Base-by-base conservation (phyloP, 352 stramenopile species). In the Globisporangium heterothallicum region DNA sequence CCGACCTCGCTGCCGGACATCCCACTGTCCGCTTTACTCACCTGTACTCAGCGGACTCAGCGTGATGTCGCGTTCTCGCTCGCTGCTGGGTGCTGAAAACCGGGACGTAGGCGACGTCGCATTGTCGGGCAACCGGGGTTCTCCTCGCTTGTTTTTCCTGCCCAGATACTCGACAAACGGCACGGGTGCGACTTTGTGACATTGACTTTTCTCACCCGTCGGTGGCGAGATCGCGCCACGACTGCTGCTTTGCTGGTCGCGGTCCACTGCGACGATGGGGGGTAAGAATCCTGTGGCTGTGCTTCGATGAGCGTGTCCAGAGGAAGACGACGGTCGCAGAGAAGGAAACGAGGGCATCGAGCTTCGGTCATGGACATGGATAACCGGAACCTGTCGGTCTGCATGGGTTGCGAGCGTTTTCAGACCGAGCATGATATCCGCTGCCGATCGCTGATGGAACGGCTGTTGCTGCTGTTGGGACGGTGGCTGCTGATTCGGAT, bases 51-150 rank as follows among this genome's bases (percentile, higher is more conserved):
- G 24, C 27, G 54, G 54, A 34, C 54, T 61, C 24, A 61, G 46
- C 25, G 54, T 61, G 40, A 56, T n/a, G n/a, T 55, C 21, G 32
- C n/a, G n/a, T 38, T 49, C 40, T 19, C 54, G 46, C 21, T 59
- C 58, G 18, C 34, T 49, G 30, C 22, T 45, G 27, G 47, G 66
- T 16, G 63, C 54, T 35, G 82, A 61, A 59, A 63, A 82, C 36
- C 72, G 56, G 13, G 63, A 73, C 14, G 61, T 71, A 7, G 70
- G 71, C 14, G 70, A 81, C 22, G 42, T 68, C 44, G 61, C 57
- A 30, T 70, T 54, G 21, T 70, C 57, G 0, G 35, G 46, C n/a
- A 70, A 13, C 25, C 59, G 42, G 21, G 59, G 53, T 22, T 69
- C 73, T 7, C 59, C 64, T 21, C 61, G 63, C 24, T 78, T 78